Base-by-base conservation (phyloP, 2,329 filamentous ascomycete genomes). In the Beauveria sp. region DNA sequence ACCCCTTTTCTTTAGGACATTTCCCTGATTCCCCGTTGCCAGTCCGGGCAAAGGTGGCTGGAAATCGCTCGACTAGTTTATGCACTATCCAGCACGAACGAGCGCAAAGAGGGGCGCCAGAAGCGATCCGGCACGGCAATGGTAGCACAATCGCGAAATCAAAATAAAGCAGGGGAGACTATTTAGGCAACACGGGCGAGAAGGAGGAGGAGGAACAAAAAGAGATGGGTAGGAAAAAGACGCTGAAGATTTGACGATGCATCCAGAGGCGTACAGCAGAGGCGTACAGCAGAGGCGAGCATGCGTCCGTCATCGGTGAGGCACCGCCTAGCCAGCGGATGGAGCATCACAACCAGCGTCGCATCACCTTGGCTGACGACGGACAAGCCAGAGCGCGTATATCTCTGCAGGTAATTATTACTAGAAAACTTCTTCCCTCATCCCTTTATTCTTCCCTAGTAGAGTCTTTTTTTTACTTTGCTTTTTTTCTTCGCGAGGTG, bases 291-390 rank as follows among this genome's bases (percentile, higher is more conserved):
- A 28, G 14, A 24, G 22, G 24, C 44, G 55, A 24, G n/a, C n/a
- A 37, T 57, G 55, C 55, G 44, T 48, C 55, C 55, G 55, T 48
- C 28, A 57, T 57, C 55, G 55, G 55, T 48, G 55, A 47, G 8
- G 26, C 14, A 20, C 26, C 16, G 48, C 47, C 16, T 16, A 30
- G 34, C 34, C 34, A 37, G 12, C 14, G 12, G 12, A 37, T 53
- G 52, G 16, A 22, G 43, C 26, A 16, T 40, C 20, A n/a, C 53
- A 30, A 41, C 53, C 53, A 41, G 40, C 44, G 53, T 55, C 53
- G 53, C 53, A 46, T 7, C n/a, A 37, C 28, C 18, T 20, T 14
- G 48, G 30, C 28, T 55, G 22, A 34, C 24, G n/a, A 34, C 30
- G 30, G 30, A 44, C 14, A 26, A 46, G 26, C 53, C 24, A 34